These are phyloP conservation scores for Moesziomyces parantarcticus DNA, from an alignment of 1,284 basidiomycete genomes.

Conservation along the genomic window DNA sequence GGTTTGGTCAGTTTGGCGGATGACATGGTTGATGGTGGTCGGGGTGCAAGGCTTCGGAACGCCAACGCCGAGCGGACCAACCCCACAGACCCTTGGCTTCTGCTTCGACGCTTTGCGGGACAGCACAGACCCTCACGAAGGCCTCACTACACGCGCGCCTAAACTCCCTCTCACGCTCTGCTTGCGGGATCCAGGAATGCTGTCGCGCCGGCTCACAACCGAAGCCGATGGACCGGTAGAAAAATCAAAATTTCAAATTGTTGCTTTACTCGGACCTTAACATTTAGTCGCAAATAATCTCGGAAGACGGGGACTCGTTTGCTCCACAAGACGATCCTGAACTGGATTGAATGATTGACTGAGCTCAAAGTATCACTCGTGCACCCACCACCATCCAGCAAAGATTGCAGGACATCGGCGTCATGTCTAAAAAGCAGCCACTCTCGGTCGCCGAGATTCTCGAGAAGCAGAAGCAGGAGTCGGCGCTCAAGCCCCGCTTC, in stretches of 20 bases:
- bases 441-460: conserved; percentile 59
- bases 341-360: no score
- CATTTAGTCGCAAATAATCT: background rate
- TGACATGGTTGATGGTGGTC: conserved; percentile 19
- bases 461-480: conserved; percentile 48
- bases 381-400: background rate
- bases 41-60: background rate
- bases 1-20: conserved; percentile 38
- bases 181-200: no score
- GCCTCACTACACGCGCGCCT: background rate
- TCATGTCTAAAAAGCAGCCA: conserved; percentile 40
- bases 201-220: background rate
- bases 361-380: background rate
- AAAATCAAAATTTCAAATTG: background rate
- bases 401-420: background rate
- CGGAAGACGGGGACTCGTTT: background rate
- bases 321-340: background rate
- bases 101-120: background rate
- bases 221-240: background rate
- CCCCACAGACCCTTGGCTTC: background rate
- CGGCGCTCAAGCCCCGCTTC: conserved; percentile 56
- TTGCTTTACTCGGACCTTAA: no score
- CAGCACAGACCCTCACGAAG: no score
- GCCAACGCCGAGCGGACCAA: no score
- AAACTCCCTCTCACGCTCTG: background rate